Percentiles rank a stretch among this genome's conserved stretches.
Conservation (phyloP, 2,329 filamentous ascomycete genomes). For the Juglanconis oblonga region DNA sequence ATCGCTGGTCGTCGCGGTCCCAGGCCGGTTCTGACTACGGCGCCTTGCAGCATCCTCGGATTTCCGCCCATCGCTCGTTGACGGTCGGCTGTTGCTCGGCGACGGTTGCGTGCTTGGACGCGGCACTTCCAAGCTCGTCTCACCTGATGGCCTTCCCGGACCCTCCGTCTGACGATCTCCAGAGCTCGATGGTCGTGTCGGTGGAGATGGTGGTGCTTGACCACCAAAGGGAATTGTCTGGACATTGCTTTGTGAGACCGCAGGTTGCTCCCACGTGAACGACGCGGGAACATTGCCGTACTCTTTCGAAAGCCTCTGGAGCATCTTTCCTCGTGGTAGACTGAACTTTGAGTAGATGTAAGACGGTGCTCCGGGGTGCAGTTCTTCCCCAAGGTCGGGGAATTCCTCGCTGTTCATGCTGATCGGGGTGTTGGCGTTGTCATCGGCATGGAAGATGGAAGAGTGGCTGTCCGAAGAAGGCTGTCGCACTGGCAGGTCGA, state of each 20-base stretch:
- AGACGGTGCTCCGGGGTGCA: slow-evolving; percentile 57
- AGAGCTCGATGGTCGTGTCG: slow-evolving; percentile 58
- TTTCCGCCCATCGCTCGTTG: slow-evolving; percentile 39
- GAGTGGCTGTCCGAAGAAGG: slow-evolving; percentile 66
- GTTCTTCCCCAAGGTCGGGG: slow-evolving; percentile 50
- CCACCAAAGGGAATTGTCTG: slow-evolving; percentile 40
- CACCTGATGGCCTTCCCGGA: slow-evolving; percentile 23
- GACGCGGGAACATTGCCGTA: slow-evolving; percentile 52
- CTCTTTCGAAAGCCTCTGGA: slow-evolving; percentile 65
- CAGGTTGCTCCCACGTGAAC: slow-evolving; percentile 62
- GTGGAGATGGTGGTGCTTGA: slow-evolving; percentile 59
- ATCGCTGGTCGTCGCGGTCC: slow-evolving; percentile 50
- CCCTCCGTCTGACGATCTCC: slow-evolving; percentile 32
- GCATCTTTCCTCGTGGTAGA: slow-evolving; percentile 75
- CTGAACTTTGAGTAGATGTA: slow-evolving; percentile 86
- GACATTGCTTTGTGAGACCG: slow-evolving; percentile 37
- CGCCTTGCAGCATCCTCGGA: slow-evolving; percentile 50
- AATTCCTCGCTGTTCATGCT: slow-evolving; percentile 72
- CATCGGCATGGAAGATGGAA: slow-evolving; percentile 61
- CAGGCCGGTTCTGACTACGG: slow-evolving; percentile 14
- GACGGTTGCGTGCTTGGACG: slow-evolving; percentile 40
- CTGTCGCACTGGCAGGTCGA: slow-evolving; percentile 59
- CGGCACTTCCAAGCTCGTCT: slow-evolving; percentile 36
- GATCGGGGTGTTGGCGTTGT: slow-evolving; percentile 65
- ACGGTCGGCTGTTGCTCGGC: slow-evolving; percentile 42